Evolutionary conservation across 768 basidiomycete genomes (phyloP).

Genomic region (Guyanaporus albipodus): DNA sequence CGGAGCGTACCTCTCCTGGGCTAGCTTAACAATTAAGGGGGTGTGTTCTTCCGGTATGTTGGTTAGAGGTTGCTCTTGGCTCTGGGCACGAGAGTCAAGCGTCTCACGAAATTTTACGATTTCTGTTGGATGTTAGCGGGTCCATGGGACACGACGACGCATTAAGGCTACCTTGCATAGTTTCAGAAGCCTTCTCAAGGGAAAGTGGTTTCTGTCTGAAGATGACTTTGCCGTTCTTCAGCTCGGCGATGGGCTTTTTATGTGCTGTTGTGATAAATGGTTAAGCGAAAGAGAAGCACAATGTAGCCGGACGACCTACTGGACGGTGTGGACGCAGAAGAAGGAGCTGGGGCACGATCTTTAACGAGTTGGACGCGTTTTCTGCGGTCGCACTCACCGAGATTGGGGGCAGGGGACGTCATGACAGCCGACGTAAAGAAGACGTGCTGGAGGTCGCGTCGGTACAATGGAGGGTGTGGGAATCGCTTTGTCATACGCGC

Average conservation of each 20-base stretch:
- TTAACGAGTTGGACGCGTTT: slow-evolving; percentile 5
- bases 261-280: slow-evolving; percentile 31
- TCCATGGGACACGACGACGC: background rate
- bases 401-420: slow-evolving; percentile 11
- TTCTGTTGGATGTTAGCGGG: slow-evolving; percentile 41
- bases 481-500: slow-evolving; percentile 32
- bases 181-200: slow-evolving; percentile 77
- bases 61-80: slow-evolving; percentile 46
- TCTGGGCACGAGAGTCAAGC: slow-evolving; percentile 52
- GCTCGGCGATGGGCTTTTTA: slow-evolving; percentile 49
- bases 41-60: slow-evolving; percentile 64
- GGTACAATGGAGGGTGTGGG: slow-evolving; percentile 21
- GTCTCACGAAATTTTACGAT: slow-evolving; percentile 74
- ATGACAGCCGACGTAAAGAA: slow-evolving; percentile 20
- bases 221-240: slow-evolving; percentile 72
- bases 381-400: slow-evolving; percentile 14
- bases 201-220: slow-evolving; percentile 74
- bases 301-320: slow-evolving; percentile 13
- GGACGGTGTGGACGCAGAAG: slow-evolving; percentile 7
- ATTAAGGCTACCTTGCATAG: slow-evolving; percentile 62
- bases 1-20: slow-evolving; percentile 72
- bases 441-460: slow-evolving; percentile 16
- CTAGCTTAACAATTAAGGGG: slow-evolving; percentile 75
- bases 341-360: slow-evolving; percentile 7
- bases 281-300: background rate